Base-by-base conservation (phyloP, 225 moss, liverwort and hornwort genomes). In the Bryum argenteum region DNA sequence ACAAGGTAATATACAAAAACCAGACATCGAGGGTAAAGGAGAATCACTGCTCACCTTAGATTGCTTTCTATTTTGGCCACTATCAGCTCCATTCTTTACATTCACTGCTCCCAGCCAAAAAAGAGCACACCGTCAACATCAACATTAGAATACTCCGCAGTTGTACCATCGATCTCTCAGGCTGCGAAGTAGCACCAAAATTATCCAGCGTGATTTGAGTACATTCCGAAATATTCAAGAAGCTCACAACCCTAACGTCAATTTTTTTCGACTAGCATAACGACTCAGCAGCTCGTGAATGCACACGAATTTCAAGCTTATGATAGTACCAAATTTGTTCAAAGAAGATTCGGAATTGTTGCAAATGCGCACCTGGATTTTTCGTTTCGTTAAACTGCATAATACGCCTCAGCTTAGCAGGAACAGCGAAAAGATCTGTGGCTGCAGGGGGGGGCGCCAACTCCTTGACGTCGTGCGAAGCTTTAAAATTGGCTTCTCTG, bases 321-420 rank as follows among this genome's bases (percentile, higher is more conserved):
- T 43, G 52, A 44, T 64, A n/a, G 12, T 22, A 39, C 66, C 17
- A 59, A 47, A 43, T 58, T 16, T 21, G 11, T 8, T 19, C 5
- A 50, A 8, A n/a, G n/a, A 4, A 20, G 33, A 53, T 60, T 54
- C 63, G 37, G 1, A 51, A 57, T 26, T 0, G 7, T 33, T 2
- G 28, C 9, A 21, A 19, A 15, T 10, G 11, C 71, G 10, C 4
- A 80, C 82, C 90, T 73, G 72, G 26, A 40, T 53, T 58, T 8
- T 71, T 66, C 20, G 71, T 23, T 28, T 84, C 84, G 58, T 74
- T 84, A 10, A 93, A 81, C 41, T 84, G 78, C 83, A 96, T 96
- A 17, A 96, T 88, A 14, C 79, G 83, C 43, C 93, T 83, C 65
- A 96, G 78, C 74, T 96, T 96, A 54, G 95, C 82, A 81, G 95